Base-by-base conservation (phyloP, 176 grass and related monocot genomes). In the Oryza glumipatula region DNA sequence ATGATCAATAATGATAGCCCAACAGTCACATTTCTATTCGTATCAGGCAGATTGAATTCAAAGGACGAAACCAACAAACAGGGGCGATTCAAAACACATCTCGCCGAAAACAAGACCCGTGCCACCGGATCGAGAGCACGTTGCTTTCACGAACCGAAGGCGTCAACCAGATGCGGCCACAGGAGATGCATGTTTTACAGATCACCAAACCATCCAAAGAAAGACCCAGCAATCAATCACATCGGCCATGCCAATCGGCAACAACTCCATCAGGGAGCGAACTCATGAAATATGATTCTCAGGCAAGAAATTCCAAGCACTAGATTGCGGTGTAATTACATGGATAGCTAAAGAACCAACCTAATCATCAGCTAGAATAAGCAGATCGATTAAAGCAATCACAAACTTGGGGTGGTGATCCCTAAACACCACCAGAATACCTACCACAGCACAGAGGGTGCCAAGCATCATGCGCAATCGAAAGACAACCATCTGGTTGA, bases 281-380 rank as follows among this genome's bases (percentile, higher is more conserved):
- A 51, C 16, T 33, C n/a, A n/a, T 41, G 5, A 65, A 65, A 66
- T 47, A 66, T 47, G 24, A n/a, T 70, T 70, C 61, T 70, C 61
- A 4, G 65, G 30, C 51, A 63, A 78, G 26, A 52, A 46, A 80
- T 65, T 75, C 44, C 76, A 66, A 64, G 35, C 19, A 66, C 35
- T 76, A 61, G 76, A 84, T 36, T 35, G 22, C 68, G 70, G 75
- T 76, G 71, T 88, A 91, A 81, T 84, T 88, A 91, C 89, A 87
- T 80, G 75, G 70, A 63, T 74, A 70, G 79, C 70, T 91, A 87
- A 76, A 87, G 36, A 63, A 84, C 64, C 52, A 88, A 80, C 21
- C 85, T 87, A 81, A 77, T 60, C 85, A 77, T 60, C 85, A 69
- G 76, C 85, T 61, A 82, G 68, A 74, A 76, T 70, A 68, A 44